These are phyloP conservation scores for Vigna mungo DNA, from an alignment of 306 rosid genomes.

Conservation along the genomic window DNA sequence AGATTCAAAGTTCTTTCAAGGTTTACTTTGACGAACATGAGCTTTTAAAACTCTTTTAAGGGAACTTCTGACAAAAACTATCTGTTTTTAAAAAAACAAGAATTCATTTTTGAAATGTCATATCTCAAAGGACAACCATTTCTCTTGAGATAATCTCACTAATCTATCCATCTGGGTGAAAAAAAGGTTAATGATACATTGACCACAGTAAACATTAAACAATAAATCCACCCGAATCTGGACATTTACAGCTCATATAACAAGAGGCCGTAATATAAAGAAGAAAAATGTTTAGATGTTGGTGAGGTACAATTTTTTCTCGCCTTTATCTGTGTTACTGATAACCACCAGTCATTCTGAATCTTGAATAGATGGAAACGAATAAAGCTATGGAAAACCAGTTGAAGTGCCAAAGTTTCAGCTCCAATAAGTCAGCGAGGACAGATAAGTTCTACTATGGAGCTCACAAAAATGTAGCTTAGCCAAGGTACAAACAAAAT, in stretches of 20 bases:
- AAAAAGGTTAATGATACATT: background rate
- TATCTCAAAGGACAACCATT: too few relatives aligned
- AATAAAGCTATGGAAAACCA: constrained; percentile 1
- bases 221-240: background rate
- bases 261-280: background rate
- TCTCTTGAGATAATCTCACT: constrained; percentile 1
- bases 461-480: constrained; percentile 21
- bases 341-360: constrained; percentile 27
- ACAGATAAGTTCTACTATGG: constrained; percentile 38
- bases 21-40: too few relatives aligned
- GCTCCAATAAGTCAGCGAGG: constrained; percentile 28
- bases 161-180: background rate
- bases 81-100: too few relatives aligned
- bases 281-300: background rate
- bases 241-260: constrained; percentile 15
- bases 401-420: constrained; percentile 42
- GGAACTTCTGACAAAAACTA: too few relatives aligned
- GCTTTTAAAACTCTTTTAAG: too few relatives aligned
- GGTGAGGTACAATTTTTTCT: constrained; percentile 15
- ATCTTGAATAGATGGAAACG: constrained; percentile 20
- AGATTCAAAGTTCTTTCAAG: too few relatives aligned
- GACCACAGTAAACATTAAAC: background rate
- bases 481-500: constrained; percentile 5
- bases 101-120: too few relatives aligned
- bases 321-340: constrained; percentile 10